Evolutionary conservation across 1,139 yeast species (phyloP).

Genomic region (Saccharomycopsis hybrid): DNA sequence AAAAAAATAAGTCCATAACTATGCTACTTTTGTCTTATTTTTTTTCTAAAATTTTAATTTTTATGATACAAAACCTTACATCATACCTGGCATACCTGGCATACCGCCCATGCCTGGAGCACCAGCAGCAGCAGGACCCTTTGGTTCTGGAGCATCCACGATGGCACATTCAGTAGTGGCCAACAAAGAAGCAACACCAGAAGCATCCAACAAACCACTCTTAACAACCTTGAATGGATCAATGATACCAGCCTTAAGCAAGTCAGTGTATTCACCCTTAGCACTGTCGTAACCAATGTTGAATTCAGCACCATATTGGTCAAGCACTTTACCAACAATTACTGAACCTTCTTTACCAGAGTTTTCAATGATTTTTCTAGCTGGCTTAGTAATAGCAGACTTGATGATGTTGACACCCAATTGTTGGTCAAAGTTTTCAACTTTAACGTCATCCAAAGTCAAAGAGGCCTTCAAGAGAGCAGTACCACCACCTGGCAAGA

Average conservation of each 20-base stretch:
- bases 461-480: slow-evolving; percentile 94
- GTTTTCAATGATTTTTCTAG: slow-evolving; percentile 93
- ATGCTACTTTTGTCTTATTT: too few relatives aligned
- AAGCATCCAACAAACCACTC: slow-evolving; percentile 93
- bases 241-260: slow-evolving; percentile 96
- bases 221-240: slow-evolving; percentile 99
- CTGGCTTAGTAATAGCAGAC: slow-evolving; percentile 96
- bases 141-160: slow-evolving; percentile 89
- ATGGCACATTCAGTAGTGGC: slow-evolving; percentile 99
- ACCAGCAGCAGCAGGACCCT: slow-evolving; percentile 55
- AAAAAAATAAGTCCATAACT: too few relatives aligned
- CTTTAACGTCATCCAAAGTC: slow-evolving; percentile 69
- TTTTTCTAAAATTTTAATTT: too few relatives aligned
- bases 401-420: slow-evolving; percentile 94
- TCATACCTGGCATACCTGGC: slow-evolving; percentile 24
- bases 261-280: slow-evolving; percentile 90
- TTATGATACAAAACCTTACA: slow-evolving; percentile 2
- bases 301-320: slow-evolving; percentile 79
- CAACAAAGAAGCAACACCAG: slow-evolving; percentile 95
- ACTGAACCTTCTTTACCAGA: slow-evolving; percentile 99
- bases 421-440: slow-evolving; percentile 94
- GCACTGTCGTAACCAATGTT: slow-evolving; percentile 92
- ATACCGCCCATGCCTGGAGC: slow-evolving; percentile 49
- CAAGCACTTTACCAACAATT: slow-evolving; percentile 85
- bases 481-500: slow-evolving; percentile 99